Conservation (phyloP, 164 flowering plant species). For the Stephania cephalantha region DNA sequence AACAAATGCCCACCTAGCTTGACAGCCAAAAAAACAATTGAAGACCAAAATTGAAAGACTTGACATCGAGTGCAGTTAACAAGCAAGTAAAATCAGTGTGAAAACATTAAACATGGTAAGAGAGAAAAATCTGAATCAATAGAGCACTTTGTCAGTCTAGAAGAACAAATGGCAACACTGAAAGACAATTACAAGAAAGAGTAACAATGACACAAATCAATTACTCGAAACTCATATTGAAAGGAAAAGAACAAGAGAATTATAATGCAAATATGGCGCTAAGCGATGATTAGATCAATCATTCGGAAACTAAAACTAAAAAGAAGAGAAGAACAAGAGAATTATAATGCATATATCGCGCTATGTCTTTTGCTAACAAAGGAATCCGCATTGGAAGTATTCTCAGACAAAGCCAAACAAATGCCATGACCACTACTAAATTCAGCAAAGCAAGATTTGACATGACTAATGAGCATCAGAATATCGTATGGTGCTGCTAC, state of each 20-base stretch:
- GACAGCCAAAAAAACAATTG: no score
- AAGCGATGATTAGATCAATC: not conserved
- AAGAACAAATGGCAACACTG: not conserved
- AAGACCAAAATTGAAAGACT: not conserved
- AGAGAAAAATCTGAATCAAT: not conserved
- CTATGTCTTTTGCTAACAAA: not conserved
- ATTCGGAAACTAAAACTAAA: not conserved
- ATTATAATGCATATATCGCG: not conserved
- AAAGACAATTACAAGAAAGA: not conserved
- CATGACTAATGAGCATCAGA: not conserved
- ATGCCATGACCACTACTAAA: not conserved
- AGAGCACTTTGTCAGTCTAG: not conserved
- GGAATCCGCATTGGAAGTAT: not conserved
- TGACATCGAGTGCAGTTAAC: not conserved
- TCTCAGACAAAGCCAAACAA: not conserved
- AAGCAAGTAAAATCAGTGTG: not conserved
- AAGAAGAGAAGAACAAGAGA: not conserved
- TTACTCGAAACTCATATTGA: not conserved
- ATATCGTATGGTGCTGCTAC: not conserved
- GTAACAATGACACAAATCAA: not conserved
- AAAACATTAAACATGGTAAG: not conserved
- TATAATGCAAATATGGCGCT: not conserved
- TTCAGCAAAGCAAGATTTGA: not conserved
- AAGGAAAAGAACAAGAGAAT: not conserved
- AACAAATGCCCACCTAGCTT: not conserved